These are phyloP conservation scores for Lyophyllum semitale DNA, from an alignment of 768 basidiomycete species.

Conservation along the genomic window DNA sequence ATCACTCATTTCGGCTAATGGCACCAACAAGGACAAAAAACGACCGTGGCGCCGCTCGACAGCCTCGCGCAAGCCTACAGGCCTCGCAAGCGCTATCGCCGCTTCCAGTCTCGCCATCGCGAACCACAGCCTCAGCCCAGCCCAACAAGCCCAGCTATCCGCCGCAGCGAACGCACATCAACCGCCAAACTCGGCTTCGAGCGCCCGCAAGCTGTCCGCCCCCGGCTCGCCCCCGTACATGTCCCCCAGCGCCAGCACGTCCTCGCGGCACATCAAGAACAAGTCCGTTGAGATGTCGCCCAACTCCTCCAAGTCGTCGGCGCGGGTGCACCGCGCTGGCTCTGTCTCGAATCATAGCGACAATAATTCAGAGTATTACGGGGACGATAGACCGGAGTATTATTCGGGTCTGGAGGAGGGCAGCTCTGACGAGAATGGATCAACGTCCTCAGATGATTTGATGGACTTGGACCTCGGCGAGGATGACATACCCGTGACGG, in stretches of 20 bases:
- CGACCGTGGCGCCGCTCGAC: slow-evolving; percentile 44
- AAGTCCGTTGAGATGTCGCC: slow-evolving; percentile 35
- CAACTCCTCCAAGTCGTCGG: slow-evolving; percentile 25
- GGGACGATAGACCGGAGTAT: slow-evolving; percentile 34
- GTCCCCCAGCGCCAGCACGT: slow-evolving; percentile 27
- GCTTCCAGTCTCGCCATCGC: slow-evolving; percentile 70
- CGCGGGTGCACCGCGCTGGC: background rate
- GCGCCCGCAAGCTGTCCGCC: slow-evolving; percentile 9
- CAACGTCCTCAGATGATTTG: slow-evolving; percentile 36
- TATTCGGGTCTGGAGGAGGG: slow-evolving; percentile 40
- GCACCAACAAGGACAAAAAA: slow-evolving; percentile 34
- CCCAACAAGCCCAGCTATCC: slow-evolving; percentile 43
- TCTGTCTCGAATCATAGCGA: slow-evolving; percentile 32
- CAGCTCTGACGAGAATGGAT: slow-evolving; percentile 30
- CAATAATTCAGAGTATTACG: slow-evolving; percentile 31
- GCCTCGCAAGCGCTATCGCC: slow-evolving; percentile 69
- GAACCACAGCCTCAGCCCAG: slow-evolving; percentile 50
- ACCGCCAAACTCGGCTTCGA: background rate
- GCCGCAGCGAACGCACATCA: slow-evolving; percentile 22
- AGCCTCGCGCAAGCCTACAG: slow-evolving; percentile 49
- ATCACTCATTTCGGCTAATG: slow-evolving; percentile 25
- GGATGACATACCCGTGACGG: slow-evolving; percentile 88
- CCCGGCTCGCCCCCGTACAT: slow-evolving; percentile 26
- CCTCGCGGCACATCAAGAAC: slow-evolving; percentile 25
- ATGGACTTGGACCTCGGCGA: slow-evolving; percentile 53